Evolutionary conservation across 2,329 filamentous ascomycete species (phyloP).

Genomic region (Fusarium nodosum): DNA sequence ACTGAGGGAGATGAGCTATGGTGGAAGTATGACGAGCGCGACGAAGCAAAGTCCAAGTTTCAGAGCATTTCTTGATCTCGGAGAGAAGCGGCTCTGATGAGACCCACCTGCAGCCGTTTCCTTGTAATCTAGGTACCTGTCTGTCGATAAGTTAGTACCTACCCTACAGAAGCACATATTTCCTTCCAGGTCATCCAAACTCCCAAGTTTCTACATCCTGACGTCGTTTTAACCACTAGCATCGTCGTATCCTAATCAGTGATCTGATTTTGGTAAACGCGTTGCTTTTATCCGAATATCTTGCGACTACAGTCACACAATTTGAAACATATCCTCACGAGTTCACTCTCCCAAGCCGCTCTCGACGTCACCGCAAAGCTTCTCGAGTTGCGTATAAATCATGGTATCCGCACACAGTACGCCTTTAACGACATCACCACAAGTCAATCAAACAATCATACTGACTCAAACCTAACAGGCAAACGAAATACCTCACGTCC

Average conservation of each 20-base stretch:
- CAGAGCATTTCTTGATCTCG: slow-evolving; percentile 21
- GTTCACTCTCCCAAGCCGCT: neutral
- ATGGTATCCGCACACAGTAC: slow-evolving; percentile 62
- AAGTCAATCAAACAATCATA: neutral
- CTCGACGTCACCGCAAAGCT: slow-evolving; percentile 23
- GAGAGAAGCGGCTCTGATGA: slow-evolving; percentile 31
- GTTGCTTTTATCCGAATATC: neutral
- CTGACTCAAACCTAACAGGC: slow-evolving; percentile 57
- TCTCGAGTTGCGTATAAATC: slow-evolving; percentile 12
- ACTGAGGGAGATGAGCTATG: neutral
- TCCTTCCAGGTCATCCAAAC: neutral
- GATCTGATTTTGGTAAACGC: neutral
- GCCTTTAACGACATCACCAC: slow-evolving; percentile 28
- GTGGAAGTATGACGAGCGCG: neutral
- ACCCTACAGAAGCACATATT: neutral
- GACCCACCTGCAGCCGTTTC: slow-evolving; percentile 41
- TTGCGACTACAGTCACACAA: neutral
- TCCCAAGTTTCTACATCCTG: slow-evolving; percentile 1
- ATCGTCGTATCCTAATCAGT: neutral
- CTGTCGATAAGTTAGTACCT: neutral
- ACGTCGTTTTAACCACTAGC: neutral
- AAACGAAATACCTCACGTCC: slow-evolving; percentile 93
- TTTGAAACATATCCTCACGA: neutral
- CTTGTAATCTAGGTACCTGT: slow-evolving; percentile 20
- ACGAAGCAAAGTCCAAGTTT: slow-evolving; percentile 16